Evolutionary conservation across 1,284 basidiomycete species (phyloP).

Genomic region (Erythrobasidium hasegawianum): DNA sequence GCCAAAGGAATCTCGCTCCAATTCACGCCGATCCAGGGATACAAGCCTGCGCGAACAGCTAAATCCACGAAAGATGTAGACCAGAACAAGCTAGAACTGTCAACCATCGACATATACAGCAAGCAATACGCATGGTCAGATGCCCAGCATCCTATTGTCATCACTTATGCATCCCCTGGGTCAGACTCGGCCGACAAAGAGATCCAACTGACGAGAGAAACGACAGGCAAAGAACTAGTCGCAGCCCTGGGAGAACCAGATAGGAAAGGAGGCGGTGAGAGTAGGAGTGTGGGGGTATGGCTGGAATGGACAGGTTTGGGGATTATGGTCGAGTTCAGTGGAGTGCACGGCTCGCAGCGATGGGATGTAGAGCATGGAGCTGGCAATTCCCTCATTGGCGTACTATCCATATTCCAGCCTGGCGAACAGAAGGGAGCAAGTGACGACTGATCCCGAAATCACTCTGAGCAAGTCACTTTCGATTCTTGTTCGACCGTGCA

Average conservation of each 20-base stretch:
- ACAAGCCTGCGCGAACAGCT: constrained; percentile 55
- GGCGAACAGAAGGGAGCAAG: constrained; percentile 1
- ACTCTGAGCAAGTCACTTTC: too few relatives aligned
- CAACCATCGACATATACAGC: constrained; percentile 79
- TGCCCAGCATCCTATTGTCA: constrained; percentile 55
- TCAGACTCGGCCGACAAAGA: background rate
- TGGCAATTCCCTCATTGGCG: constrained; percentile 70
- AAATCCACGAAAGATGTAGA: constrained; percentile 56
- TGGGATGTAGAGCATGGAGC: constrained; percentile 64
- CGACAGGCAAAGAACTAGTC: constrained; percentile 72
- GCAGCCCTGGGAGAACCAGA: constrained; percentile 56
- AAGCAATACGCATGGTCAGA: constrained; percentile 32
- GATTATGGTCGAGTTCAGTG: constrained; percentile 76
- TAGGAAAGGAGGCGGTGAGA: constrained; percentile 14
- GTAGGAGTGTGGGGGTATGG: constrained; percentile 59
- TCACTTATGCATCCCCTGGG: constrained; percentile 45
- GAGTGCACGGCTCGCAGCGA: constrained; percentile 69
- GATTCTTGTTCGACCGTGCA: too few relatives aligned
- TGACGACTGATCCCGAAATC: too few relatives aligned
- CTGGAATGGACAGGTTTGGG: constrained; percentile 80
- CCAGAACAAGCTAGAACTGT: constrained; percentile 57
- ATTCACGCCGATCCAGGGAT: constrained; percentile 59
- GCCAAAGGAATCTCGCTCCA: constrained; percentile 71
- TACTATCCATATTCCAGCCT: constrained; percentile 61
- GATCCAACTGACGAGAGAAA: constrained; percentile 53